These are phyloP conservation scores for Fusarium aywerte DNA, from an alignment of 2,329 filamentous ascomycete genomes.

Conservation along the genomic window DNA sequence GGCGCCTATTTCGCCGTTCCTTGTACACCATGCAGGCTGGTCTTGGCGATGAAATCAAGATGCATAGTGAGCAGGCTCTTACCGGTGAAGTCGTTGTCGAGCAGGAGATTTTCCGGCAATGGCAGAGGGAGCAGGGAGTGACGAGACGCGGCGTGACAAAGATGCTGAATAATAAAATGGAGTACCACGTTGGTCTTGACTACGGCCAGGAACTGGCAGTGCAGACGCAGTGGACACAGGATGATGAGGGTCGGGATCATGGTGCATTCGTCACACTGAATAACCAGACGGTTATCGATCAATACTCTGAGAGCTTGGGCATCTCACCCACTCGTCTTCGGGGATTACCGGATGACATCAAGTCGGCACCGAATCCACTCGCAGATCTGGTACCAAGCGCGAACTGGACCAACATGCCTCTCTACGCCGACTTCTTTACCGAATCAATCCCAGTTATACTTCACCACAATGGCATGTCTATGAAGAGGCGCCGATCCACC, in stretches of 20 bases:
- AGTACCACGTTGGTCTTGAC: slow-evolving; percentile 10
- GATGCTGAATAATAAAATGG: background rate
- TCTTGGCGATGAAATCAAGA: background rate
- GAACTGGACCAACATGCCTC: slow-evolving; percentile 8
- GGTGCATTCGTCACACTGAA: slow-evolving; percentile 1
- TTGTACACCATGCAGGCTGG: background rate
- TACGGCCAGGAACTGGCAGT: slow-evolving; percentile 10
- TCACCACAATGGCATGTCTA: background rate
- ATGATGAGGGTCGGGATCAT: background rate
- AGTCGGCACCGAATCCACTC: background rate
- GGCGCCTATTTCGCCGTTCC: slow-evolving; percentile 12
- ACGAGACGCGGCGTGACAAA: background rate
- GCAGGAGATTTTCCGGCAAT: slow-evolving; percentile 8
- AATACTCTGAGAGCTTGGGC: background rate
- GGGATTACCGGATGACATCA: slow-evolving; percentile 3
- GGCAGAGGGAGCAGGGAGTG: background rate
- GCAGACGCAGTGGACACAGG: background rate
- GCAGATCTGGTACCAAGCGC: background rate
- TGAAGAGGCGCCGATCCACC: background rate
- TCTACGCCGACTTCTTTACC: slow-evolving; percentile 13
- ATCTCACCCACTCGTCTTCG: slow-evolving; percentile 2
- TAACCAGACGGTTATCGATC: background rate
- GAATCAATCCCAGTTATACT: background rate
- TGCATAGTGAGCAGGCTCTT: slow-evolving; percentile 19
- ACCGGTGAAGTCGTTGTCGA: background rate